Conservation (phyloP, 129 eudicot genomes). For the Apium graveolens region DNA sequence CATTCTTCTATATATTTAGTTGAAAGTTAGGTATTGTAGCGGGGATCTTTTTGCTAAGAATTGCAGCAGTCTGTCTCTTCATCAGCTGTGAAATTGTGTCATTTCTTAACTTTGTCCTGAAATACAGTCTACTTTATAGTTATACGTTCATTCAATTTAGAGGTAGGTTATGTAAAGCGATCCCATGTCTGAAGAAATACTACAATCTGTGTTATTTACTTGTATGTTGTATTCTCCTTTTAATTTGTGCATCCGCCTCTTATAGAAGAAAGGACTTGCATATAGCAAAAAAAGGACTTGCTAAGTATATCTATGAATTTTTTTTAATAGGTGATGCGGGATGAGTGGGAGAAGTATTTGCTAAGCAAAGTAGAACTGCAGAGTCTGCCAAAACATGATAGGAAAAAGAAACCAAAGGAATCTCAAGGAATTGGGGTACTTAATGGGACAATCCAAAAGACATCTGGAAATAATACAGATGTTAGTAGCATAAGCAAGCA, state of each 20-base stretch:
- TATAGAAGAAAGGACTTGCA: background rate
- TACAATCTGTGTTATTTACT: background rate
- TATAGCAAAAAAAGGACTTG: background rate
- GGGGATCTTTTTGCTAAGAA: background rate
- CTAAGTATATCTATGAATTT: background rate
- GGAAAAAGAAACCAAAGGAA: slow-evolving; percentile 55
- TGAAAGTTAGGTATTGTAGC: background rate
- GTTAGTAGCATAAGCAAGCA: slow-evolving; percentile 61
- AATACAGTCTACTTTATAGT: background rate
- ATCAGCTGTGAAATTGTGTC: background rate
- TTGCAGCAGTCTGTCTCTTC: background rate
- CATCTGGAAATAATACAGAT: slow-evolving; percentile 57
- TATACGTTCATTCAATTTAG: background rate
- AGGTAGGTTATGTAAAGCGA: background rate
- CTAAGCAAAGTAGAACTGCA: slow-evolving; percentile 86
- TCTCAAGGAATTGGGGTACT: slow-evolving; percentile 88
- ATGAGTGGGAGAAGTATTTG: slow-evolving; percentile 93
- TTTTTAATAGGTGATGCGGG: slow-evolving; percentile 56
- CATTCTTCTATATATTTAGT: background rate
- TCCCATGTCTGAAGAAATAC: background rate
- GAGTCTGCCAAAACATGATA: slow-evolving; percentile 45
- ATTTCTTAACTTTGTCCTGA: background rate
- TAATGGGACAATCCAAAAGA: slow-evolving; percentile 44
- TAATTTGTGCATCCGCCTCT: background rate
- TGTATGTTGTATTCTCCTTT: background rate